phyloP scores from a whole-genome alignment of 352 stramenopile species.

The Phytopythium sindhum region DNA sequence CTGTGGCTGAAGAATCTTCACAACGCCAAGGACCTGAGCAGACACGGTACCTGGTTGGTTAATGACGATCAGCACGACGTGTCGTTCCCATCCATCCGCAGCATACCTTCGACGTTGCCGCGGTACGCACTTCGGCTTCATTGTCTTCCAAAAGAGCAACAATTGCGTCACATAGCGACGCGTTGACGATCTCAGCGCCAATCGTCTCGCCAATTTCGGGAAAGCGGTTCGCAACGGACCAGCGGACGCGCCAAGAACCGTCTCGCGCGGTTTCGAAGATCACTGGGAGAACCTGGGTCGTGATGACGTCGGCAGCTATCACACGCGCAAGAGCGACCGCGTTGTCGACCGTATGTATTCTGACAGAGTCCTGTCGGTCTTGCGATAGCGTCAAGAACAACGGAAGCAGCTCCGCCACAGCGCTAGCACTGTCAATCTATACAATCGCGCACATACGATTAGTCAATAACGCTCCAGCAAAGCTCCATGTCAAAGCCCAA shows the following conservation, averaged over 20 bases:
- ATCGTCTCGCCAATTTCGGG: slow-evolving; percentile 90
- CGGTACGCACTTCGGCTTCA: slow-evolving; percentile 96
- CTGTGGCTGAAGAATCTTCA: slow-evolving; percentile 53
- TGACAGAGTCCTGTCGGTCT: slow-evolving; percentile 96
- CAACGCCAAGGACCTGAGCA: slow-evolving; percentile 39
- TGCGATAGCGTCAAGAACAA: slow-evolving; percentile 80
- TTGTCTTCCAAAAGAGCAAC: slow-evolving; percentile 95
- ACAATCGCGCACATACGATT: neutral
- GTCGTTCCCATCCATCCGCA: too few species aligned
- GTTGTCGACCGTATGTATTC: slow-evolving; percentile 97
- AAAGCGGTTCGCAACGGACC: slow-evolving; percentile 97
- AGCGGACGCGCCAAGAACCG: slow-evolving; percentile 98
- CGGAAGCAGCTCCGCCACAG: slow-evolving; percentile 73
- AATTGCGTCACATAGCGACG: slow-evolving; percentile 83
- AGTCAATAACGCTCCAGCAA: neutral
- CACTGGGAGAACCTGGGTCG: slow-evolving; percentile 84
- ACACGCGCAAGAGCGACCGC: slow-evolving; percentile 93
- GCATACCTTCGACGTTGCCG: slow-evolving; percentile 92
- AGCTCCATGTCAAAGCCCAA: neutral
- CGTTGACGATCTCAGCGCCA: slow-evolving; percentile 60
- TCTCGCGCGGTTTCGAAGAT: slow-evolving; percentile 92
- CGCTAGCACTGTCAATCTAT: slow-evolving; percentile 62
- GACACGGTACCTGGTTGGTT: neutral
- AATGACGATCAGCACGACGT: neutral
- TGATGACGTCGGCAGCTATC: slow-evolving; percentile 62